Conservation (phyloP, 805 yeast genomes). For the Allodekkera sacchari region DNA sequence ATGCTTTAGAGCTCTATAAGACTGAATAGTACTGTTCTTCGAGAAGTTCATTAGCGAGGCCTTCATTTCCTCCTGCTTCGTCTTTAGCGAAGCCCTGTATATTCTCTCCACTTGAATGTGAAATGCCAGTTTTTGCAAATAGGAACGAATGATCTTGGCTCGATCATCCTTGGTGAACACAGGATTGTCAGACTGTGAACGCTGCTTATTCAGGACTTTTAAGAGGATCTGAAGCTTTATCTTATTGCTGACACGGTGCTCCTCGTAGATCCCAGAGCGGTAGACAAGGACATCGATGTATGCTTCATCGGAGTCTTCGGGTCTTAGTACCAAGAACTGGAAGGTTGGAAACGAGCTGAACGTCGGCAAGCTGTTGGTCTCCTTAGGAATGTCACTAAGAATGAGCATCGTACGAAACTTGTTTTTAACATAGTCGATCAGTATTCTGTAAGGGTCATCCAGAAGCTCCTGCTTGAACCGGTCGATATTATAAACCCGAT, state of each 20-base stretch:
- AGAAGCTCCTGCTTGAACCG: slow-evolving; percentile 34
- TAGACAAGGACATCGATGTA: slow-evolving; percentile 36
- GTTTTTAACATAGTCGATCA: slow-evolving; percentile 60
- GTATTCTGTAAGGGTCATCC: slow-evolving; percentile 55
- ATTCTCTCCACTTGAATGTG: slow-evolving; percentile 61
- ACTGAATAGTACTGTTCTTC: slow-evolving; percentile 6
- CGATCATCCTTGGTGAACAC: slow-evolving; percentile 32
- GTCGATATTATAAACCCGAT: slow-evolving; percentile 41
- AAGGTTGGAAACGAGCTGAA: slow-evolving; percentile 18
- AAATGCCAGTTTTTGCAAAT: slow-evolving; percentile 45
- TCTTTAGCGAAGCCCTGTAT: slow-evolving; percentile 37
- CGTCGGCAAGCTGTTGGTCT: slow-evolving; percentile 23
- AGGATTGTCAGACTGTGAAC: slow-evolving; percentile 5
- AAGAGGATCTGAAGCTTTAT: slow-evolving; percentile 32
- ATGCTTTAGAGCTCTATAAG: slow-evolving; percentile 10
- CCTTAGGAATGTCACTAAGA: slow-evolving; percentile 40
- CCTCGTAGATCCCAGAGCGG: slow-evolving; percentile 45
- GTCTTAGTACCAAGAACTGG: slow-evolving; percentile 30
- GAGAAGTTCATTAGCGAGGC: slow-evolving; percentile 4
- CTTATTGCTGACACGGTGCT: slow-evolving; percentile 38
- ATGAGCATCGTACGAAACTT: slow-evolving; percentile 56
- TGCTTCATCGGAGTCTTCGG: slow-evolving; percentile 34
- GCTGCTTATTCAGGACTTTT: slow-evolving; percentile 20
- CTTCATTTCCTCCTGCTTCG: slow-evolving; percentile 7
- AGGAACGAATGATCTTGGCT: slow-evolving; percentile 36